Evolutionary conservation across 495 filamentous ascomycete species (phyloP).

Genomic region (Podospora sp.): DNA sequence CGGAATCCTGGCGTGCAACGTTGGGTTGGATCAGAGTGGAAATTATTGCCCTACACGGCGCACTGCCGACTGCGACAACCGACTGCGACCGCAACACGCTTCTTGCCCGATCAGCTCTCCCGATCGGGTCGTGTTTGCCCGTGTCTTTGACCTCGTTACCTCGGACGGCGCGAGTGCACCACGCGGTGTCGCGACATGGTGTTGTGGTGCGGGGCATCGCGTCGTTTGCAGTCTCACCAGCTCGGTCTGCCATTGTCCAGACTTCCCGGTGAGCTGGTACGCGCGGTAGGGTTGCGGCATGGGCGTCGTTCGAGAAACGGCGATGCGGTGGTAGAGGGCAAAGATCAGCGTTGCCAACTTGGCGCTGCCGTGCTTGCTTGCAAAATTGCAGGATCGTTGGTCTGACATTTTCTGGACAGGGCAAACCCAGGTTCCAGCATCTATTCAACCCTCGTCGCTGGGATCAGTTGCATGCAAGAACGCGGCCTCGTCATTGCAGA

Average conservation of each 20-base stretch:
- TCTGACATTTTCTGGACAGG: not conserved
- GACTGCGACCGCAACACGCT: not conserved
- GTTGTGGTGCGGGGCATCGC: not conserved
- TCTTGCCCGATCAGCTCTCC: not conserved
- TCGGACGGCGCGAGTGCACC: not conserved
- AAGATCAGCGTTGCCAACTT: not conserved
- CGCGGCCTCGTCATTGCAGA: not conserved
- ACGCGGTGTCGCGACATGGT: not conserved
- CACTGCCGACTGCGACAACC: not conserved
- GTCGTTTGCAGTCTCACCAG: not conserved
- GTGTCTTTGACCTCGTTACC: not conserved
- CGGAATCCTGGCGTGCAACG: not conserved
- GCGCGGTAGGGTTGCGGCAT: not conserved
- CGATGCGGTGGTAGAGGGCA: not conserved
- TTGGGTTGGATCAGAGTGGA: not conserved
- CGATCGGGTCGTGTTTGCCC: not conserved
- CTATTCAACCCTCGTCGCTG: too few species aligned
- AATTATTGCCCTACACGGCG: not conserved
- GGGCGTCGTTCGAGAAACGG: not conserved
- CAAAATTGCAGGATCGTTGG: not conserved
- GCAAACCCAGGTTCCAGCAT: not conserved
- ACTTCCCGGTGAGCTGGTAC: not conserved
- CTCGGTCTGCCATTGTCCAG: not conserved
- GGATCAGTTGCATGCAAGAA: not conserved
- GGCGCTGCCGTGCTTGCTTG: not conserved